A percentile compares a stretch with the other conserved stretches of the same genome.
These are phyloP conservation scores for Zymoseptoria ardabiliae DNA, from an alignment of 2,329 filamentous ascomycete genomes.

Conservation along the genomic window DNA sequence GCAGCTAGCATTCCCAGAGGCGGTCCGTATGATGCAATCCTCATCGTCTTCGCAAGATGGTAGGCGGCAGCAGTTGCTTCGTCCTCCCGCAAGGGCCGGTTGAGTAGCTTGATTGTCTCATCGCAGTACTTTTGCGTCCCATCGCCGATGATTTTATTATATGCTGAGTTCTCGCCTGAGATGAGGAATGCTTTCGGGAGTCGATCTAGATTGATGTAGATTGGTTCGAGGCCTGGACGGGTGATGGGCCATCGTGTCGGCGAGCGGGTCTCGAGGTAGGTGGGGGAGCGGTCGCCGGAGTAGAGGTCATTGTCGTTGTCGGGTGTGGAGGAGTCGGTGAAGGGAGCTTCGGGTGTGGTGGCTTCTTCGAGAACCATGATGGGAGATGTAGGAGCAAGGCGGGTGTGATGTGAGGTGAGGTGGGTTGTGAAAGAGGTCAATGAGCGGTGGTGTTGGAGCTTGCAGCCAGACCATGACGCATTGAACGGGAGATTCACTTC, in stretches of 20 bases:
- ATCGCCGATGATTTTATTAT: conserved; percentile 19
- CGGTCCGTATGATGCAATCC: conserved; percentile 33
- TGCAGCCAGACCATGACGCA: not conserved
- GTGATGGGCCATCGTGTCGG: conserved; percentile 14
- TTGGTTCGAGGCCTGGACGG: conserved; percentile 5
- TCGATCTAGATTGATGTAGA: conserved; percentile 32
- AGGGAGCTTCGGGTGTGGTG: conserved; percentile 17
- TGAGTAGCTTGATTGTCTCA: conserved; percentile 27
- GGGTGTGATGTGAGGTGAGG: not conserved
- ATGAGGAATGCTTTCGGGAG: conserved; percentile 33
- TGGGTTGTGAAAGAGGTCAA: not conserved
- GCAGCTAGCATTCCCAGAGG: conserved; percentile 30
- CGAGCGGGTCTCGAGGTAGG: conserved; percentile 30
- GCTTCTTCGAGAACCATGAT: conserved; percentile 17
- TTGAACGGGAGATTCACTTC: not conserved
- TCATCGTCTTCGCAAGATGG: conserved; percentile 33
- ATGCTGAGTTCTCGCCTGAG: conserved; percentile 26
- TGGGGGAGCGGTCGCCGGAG: conserved; percentile 29
- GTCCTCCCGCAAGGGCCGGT: conserved; percentile 32
- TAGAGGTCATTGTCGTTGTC: conserved; percentile 34
- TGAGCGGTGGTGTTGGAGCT: not conserved
- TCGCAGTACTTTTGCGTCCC: conserved; percentile 27
- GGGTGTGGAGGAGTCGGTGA: conserved; percentile 28
- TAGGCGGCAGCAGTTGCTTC: conserved; percentile 38
- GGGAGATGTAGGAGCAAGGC: not conserved